Percentiles rank a stretch among this genome's conserved stretches.
Evolutionary conservation across 495 filamentous ascomycete genomes (phyloP).

Genomic region (Penicillium paxilli): DNA sequence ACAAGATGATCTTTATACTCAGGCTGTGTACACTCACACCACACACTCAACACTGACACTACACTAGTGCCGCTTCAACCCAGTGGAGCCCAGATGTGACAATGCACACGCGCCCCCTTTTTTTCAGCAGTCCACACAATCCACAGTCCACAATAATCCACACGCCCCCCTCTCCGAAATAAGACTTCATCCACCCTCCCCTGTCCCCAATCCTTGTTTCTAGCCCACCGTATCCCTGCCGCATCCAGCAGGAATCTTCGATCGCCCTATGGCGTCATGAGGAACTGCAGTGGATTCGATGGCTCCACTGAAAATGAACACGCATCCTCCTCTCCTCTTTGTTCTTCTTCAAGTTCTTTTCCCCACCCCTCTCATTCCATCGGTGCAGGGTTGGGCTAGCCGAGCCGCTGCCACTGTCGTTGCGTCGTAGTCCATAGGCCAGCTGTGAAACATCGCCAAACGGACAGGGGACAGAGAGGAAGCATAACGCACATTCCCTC

Average conservation of each 20-base stretch:
- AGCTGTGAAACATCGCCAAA: slow-evolving; percentile 18
- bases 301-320: slow-evolving; percentile 7
- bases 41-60: no score
- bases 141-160: neutral
- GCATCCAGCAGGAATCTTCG: slow-evolving; percentile 11
- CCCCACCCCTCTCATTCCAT: neutral
- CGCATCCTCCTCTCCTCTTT: slow-evolving; percentile 3
- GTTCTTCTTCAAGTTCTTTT: neutral
- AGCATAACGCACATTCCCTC: neutral
- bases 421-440: slow-evolving; percentile 8
- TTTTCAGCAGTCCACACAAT: slow-evolving; percentile 1
- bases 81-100: slow-evolving; percentile 18
- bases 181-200: neutral
- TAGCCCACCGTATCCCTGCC: slow-evolving; percentile 4
- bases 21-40: no score
- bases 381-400: slow-evolving; percentile 22
- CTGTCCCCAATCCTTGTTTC: slow-evolving; percentile 6
- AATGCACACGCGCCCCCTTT: slow-evolving; percentile 18
- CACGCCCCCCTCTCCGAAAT: slow-evolving; percentile 3
- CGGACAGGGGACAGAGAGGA: neutral
- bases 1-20: slow-evolving; percentile 26
- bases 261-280: slow-evolving; percentile 14
- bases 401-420: slow-evolving; percentile 25
- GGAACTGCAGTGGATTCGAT: slow-evolving; percentile 6
- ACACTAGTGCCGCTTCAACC: no score